phyloP scores from a whole-genome alignment of 2,329 filamentous ascomycete species.

The Chalaropsis thielavioides region DNA sequence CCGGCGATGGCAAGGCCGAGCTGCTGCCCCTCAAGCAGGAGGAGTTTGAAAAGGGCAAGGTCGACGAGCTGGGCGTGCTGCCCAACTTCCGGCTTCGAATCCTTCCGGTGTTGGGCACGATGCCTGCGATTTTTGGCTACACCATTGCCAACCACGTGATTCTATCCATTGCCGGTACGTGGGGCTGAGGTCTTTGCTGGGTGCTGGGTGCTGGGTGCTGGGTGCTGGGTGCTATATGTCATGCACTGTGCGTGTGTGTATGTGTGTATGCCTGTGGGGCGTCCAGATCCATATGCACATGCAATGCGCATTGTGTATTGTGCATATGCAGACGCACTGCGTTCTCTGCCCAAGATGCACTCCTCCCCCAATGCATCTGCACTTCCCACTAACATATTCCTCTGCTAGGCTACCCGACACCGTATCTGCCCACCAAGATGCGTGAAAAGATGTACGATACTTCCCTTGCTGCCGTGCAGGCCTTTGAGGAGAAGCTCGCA shows the following conservation, averaged over 20 bases:
- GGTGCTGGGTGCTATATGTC: no score
- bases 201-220: neutral
- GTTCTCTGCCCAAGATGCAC: neutral
- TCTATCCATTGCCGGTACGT: slow-evolving; percentile 47
- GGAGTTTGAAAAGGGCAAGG: slow-evolving; percentile 71
- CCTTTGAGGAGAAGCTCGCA: slow-evolving; percentile 61
- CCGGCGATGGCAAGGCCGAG: slow-evolving; percentile 79
- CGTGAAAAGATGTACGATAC: slow-evolving; percentile 87
- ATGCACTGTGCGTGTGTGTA: neutral
- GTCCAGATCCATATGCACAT: neutral
- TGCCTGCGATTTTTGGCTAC: slow-evolving; percentile 93
- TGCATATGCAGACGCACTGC: neutral
- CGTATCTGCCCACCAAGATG: slow-evolving; percentile 66
- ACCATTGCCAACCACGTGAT: slow-evolving; percentile 88
- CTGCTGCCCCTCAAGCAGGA: slow-evolving; percentile 76
- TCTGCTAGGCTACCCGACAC: slow-evolving; percentile 59
- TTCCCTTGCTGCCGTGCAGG: slow-evolving; percentile 61
- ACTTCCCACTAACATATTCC: slow-evolving; percentile 6
- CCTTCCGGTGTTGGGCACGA: slow-evolving; percentile 83
- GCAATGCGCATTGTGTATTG: neutral
- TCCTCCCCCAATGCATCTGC: neutral
- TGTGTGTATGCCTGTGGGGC: neutral
- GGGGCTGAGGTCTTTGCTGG: neutral
- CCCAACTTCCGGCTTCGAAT: slow-evolving; percentile 93
- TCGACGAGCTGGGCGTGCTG: slow-evolving; percentile 74